Percentiles rank a stretch among this genome's conserved stretches.
phyloP scores from a whole-genome alignment of 106 monocot genomes.

The Vanilla planifolia region DNA sequence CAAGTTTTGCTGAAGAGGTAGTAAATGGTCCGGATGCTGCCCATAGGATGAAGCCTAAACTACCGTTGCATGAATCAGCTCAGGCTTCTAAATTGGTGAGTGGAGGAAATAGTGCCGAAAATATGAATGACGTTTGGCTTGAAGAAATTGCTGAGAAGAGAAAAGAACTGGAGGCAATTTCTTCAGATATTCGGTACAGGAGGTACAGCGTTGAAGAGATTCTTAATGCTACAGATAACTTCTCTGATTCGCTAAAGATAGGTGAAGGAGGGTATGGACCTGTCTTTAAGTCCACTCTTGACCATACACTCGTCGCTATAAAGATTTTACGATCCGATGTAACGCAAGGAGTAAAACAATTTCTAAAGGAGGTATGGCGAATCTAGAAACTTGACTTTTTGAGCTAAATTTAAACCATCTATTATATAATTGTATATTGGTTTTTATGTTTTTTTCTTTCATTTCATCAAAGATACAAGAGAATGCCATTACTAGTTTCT shows the following conservation, averaged over 20 bases:
- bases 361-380: constrained; percentile 62
- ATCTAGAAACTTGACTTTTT: background rate
- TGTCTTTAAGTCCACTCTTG: constrained; percentile 56
- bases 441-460: too few relatives aligned
- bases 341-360: constrained; percentile 63
- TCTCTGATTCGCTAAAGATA: constrained; percentile 33
- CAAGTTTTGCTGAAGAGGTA: background rate
- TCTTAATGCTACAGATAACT: constrained; percentile 38
- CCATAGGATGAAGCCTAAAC: constrained; percentile 1
- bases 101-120: background rate
- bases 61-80: background rate
- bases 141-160: constrained; percentile 7
- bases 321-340: constrained; percentile 70
- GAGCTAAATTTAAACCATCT: background rate
- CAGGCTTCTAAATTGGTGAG: background rate
- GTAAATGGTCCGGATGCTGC: background rate
- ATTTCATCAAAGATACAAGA: too few relatives aligned
- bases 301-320: constrained; percentile 65
- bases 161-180: constrained; percentile 8
- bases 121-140: background rate
- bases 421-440: too few relatives aligned
- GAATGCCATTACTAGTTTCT: too few relatives aligned
- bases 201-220: constrained; percentile 47
- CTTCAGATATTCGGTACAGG: constrained; percentile 17
- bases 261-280: constrained; percentile 88